phyloP scores from a whole-genome alignment of 495 filamentous ascomycete species.

The Penicillium parvum region DNA sequence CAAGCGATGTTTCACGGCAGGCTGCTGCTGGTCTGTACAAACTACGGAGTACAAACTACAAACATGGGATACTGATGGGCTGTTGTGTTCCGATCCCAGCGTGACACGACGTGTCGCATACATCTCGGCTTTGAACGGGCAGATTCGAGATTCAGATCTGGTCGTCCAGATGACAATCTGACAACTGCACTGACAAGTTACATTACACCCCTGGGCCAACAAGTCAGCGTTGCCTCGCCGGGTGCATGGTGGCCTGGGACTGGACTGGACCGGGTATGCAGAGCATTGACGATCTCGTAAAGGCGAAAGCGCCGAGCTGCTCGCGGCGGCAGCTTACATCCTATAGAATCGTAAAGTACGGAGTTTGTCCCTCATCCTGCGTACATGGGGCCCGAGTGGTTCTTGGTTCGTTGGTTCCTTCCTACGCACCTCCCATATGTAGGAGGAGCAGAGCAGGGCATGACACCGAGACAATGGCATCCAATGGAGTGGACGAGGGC shows the following conservation, averaged over 20 bases:
- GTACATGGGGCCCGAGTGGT: too few relatives aligned
- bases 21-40: not conserved
- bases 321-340: too few relatives aligned
- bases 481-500: conserved; percentile 3
- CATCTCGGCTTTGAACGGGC: conserved; percentile 11
- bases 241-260: conserved; percentile 2
- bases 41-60: too few relatives aligned
- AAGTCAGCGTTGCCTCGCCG: conserved; percentile 5
- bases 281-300: conserved; percentile 6
- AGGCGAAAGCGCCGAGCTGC: too few relatives aligned
- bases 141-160: conserved; percentile 19
- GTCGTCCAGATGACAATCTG: conserved; percentile 16
- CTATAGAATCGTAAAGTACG: too few relatives aligned
- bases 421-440: too few relatives aligned
- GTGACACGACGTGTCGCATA: conserved; percentile 18
- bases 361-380: too few relatives aligned
- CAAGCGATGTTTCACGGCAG: conserved; percentile 1
- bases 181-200: too few relatives aligned
- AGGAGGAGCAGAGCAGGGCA: too few relatives aligned
- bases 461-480: not conserved
- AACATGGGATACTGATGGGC: too few relatives aligned
- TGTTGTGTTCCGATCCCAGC: conserved; percentile 17
- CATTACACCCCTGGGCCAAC: too few relatives aligned
- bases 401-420: too few relatives aligned
- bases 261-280: not conserved